These are phyloP conservation scores for Fusarium nelsonii DNA, from an alignment of 2,329 filamentous ascomycete genomes.

Conservation along the genomic window DNA sequence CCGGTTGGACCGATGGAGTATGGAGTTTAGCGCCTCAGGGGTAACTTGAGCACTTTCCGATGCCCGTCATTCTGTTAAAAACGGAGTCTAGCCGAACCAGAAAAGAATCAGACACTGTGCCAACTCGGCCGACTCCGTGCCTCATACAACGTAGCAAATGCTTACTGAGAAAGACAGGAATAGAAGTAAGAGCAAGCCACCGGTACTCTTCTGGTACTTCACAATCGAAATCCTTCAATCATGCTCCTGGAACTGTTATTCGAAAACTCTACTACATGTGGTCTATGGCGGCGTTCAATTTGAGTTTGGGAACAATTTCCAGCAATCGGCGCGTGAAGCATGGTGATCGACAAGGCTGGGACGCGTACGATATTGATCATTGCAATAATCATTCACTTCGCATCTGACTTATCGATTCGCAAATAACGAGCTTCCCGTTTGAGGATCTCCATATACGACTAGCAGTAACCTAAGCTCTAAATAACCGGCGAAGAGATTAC, in stretches of 20 bases:
- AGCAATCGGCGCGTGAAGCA: slow-evolving; percentile 10
- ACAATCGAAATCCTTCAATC: slow-evolving; percentile 2
- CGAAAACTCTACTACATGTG: neutral
- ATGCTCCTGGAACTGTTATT: neutral
- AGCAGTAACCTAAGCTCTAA: neutral
- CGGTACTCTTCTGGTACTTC: neutral
- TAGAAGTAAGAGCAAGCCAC: slow-evolving; percentile 21
- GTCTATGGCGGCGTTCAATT: neutral
- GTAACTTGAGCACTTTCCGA: slow-evolving; percentile 19
- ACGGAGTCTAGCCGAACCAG: slow-evolving; percentile 26
- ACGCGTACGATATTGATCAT: neutral
- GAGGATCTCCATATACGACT: slow-evolving; percentile 9
- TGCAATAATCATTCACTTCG: slow-evolving; percentile 5
- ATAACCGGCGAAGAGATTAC: slow-evolving; percentile 12
- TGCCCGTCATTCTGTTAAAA: slow-evolving; percentile 32
- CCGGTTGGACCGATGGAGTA: slow-evolving; percentile 38
- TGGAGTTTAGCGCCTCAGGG: slow-evolving; percentile 42
- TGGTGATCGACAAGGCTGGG: slow-evolving; percentile 16
- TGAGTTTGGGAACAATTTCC: neutral
- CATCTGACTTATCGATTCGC: slow-evolving; percentile 24
- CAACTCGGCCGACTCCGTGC: slow-evolving; percentile 42
- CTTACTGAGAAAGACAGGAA: slow-evolving; percentile 28
- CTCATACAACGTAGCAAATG: slow-evolving; percentile 15
- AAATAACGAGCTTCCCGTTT: slow-evolving; percentile 24
- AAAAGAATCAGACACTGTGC: slow-evolving; percentile 33